Evolutionary conservation across 257 asterid genomes (phyloP), one percentile per base, ranked within the genome.

Genomic region (Solanum bukasovii): DNA sequence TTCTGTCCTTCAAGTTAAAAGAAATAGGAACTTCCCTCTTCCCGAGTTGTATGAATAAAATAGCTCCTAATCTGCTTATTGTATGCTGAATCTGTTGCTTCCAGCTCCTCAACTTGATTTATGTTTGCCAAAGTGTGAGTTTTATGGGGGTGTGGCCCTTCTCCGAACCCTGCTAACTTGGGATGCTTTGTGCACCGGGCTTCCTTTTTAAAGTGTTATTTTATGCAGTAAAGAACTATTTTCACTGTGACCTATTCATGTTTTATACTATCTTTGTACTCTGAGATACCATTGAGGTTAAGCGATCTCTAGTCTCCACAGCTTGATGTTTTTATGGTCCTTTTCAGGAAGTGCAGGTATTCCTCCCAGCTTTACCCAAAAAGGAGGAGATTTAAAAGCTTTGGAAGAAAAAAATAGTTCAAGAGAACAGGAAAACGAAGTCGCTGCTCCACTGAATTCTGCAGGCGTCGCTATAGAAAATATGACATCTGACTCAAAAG

Each of bases 361-460:
- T 59, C 88, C 87, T 73, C 33, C 86, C 38, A 86, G 44, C 86
- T 86, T 81, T 75, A 42, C 87, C 63, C 91, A 90, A 84, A 93
- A 84, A 86, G 71, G 88, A 84, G 90, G 87, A 81, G 90, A 88
- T 27, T 25, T 88, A 88, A 68, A 78, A 88, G 93, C 73, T 88
- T 84, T 85, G 52, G 90, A 84, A 89, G 92, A 82, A 38, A 88
- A 81, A 63, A 91, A 75, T 70, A 83, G 85, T 88, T 90, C 95
- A 87, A 88, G 56, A 84, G 86, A 88, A 87, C 72, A 91, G 38
- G 91, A 88, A 90, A 85, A 16, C 16, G 84, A 87, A 84, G 70
- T 68, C 81, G 89, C 84, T 40, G 90, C 91, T 86, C 70, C 90
- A 23, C 77, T 40, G 40, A 89, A 88, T 86, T 91, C 94, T 82